Percentiles rank a stretch among this genome's conserved stretches.
phyloP scores from a whole-genome alignment of 805 yeast genomes.

The Metschnikowia rubicola region DNA sequence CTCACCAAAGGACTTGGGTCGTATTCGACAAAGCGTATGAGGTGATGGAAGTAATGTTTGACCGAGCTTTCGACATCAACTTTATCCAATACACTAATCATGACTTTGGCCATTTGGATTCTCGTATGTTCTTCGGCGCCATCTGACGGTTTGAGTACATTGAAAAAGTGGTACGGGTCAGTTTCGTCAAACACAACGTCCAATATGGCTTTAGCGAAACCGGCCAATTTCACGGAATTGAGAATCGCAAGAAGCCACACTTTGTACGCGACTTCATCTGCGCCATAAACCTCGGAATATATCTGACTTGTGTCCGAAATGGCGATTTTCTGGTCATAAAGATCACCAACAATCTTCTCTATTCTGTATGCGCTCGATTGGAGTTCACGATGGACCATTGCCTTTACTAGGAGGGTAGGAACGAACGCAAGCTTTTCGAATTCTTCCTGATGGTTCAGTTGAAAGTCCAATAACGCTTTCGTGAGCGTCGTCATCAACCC shows the following conservation, averaged over 20 bases:
- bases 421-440: slow-evolving; percentile 52
- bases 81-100: slow-evolving; percentile 43
- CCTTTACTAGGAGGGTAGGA: slow-evolving; percentile 42
- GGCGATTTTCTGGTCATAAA: slow-evolving; percentile 46
- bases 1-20: slow-evolving; percentile 83
- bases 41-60: slow-evolving; percentile 21
- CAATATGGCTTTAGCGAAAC: slow-evolving; percentile 32
- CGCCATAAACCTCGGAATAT: slow-evolving; percentile 53
- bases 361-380: slow-evolving; percentile 54
- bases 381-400: slow-evolving; percentile 50
- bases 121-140: slow-evolving; percentile 69
- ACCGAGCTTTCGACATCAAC: slow-evolving; percentile 18
- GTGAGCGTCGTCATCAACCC: slow-evolving; percentile 62
- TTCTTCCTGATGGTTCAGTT: slow-evolving; percentile 23
- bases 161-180: slow-evolving; percentile 40
- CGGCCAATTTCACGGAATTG: slow-evolving; percentile 25
- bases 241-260: slow-evolving; percentile 49
- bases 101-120: slow-evolving; percentile 51
- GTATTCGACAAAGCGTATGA: slow-evolving; percentile 36
- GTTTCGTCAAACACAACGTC: slow-evolving; percentile 36
- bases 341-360: slow-evolving; percentile 52
- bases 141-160: slow-evolving; percentile 55
- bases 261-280: slow-evolving; percentile 52
- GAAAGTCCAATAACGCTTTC: slow-evolving; percentile 42
- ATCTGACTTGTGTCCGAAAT: slow-evolving; percentile 22